Evolutionary conservation across 2,329 filamentous ascomycete genomes (phyloP).

Genomic region (Myriosclerotinia curreyana): DNA sequence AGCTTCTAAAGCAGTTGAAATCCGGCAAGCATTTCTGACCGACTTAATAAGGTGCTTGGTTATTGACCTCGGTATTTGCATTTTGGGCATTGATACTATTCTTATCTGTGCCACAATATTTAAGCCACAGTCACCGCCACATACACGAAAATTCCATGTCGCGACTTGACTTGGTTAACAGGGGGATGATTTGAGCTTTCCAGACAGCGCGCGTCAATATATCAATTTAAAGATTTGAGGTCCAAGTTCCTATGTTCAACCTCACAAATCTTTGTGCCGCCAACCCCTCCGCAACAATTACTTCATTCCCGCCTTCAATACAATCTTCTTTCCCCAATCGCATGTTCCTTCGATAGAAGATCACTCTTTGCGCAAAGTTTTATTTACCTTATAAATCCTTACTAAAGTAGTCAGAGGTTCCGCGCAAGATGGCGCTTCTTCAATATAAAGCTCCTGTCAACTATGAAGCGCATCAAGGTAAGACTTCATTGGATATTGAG

Average conservation of each 20-base stretch:
- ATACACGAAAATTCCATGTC: not conserved
- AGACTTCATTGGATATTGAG: conserved; percentile 39
- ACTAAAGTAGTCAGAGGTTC: conserved; percentile 25
- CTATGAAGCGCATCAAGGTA: conserved; percentile 83
- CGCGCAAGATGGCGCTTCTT: conserved; percentile 69
- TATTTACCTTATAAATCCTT: not conserved
- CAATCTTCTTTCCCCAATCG: not conserved
- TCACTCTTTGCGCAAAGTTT: conserved; percentile 8
- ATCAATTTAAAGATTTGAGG: conserved; percentile 21
- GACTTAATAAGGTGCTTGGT: not conserved
- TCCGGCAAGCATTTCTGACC: conserved; percentile 8
- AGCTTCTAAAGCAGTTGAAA: not conserved
- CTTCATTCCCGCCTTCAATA: not conserved
- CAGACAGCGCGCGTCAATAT: conserved; percentile 18
- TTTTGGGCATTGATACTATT: not conserved
- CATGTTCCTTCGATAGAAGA: not conserved
- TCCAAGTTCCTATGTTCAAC: conserved; percentile 17
- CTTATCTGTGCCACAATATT: not conserved
- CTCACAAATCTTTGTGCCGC: conserved; percentile 16
- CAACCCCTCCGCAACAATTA: conserved; percentile 12
- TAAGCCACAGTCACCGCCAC: conserved; percentile 7
- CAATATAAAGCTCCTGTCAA: conserved; percentile 76
- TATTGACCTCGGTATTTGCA: conserved; percentile 13
- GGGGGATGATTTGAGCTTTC: conserved; percentile 9
- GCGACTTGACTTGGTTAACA: conserved; percentile 16